Conservation (phyloP, 495 filamentous ascomycete species). For the Tuber melanosporum region DNA sequence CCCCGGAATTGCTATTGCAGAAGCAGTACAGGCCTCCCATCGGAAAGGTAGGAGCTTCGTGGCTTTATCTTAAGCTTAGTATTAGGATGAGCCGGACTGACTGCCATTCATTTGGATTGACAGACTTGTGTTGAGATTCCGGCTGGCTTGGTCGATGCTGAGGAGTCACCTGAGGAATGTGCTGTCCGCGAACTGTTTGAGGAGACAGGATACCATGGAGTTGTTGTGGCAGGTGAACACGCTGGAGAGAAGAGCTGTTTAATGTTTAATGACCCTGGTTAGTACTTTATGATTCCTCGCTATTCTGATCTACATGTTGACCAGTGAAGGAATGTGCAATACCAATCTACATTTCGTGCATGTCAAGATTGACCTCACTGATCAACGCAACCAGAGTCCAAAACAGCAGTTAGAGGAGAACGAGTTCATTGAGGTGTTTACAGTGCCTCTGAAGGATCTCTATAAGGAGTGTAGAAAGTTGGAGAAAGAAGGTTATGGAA, state of each 20-base stretch:
- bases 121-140: slow-evolving; percentile 66
- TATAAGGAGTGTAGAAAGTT: slow-evolving; percentile 62
- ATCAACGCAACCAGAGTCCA: slow-evolving; percentile 60
- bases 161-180: slow-evolving; percentile 68
- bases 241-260: slow-evolving; percentile 58
- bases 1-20: slow-evolving; percentile 64
- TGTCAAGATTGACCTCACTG: slow-evolving; percentile 65
- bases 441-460: slow-evolving; percentile 57
- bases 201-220: slow-evolving; percentile 84
- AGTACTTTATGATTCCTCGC: not conserved
- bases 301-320: not conserved
- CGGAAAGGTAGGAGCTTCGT: slow-evolving; percentile 50
- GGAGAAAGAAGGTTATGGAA: slow-evolving; percentile 69
- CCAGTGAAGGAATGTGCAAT: slow-evolving; percentile 65
- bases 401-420: slow-evolving; percentile 75
- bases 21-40: slow-evolving; percentile 85
- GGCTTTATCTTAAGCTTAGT: not conserved
- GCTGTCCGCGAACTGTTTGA: slow-evolving; percentile 87
- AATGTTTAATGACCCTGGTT: slow-evolving; percentile 65
- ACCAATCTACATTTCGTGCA: slow-evolving; percentile 81
- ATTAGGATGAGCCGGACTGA: not conserved
- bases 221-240: slow-evolving; percentile 44
- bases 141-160: slow-evolving; percentile 76
- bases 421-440: slow-evolving; percentile 86
- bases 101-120: not conserved